These are phyloP conservation scores for Manihot esculenta DNA, from an alignment of 441 rosid species.

Conservation along the genomic window DNA sequence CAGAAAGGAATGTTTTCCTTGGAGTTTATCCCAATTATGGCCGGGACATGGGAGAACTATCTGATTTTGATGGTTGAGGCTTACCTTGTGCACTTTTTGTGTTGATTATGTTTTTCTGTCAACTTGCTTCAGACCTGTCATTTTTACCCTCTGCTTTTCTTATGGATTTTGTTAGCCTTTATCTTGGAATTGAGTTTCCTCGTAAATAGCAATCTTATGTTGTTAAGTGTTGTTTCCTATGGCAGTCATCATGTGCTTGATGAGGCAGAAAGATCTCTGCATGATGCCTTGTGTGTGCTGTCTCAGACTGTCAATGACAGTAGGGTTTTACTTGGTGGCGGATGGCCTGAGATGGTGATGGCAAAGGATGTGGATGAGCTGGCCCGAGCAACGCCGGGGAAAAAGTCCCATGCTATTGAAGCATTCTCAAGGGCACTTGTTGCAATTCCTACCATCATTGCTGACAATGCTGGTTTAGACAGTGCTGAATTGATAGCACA, in stretches of 20 bases:
- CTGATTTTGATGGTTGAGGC: too few relatives aligned
- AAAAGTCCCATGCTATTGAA: conserved; percentile 92
- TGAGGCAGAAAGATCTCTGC: conserved; percentile 97
- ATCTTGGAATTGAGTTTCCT: background rate
- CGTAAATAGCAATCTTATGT: background rate
- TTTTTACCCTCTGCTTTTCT: too few relatives aligned
- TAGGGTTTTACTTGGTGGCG: conserved; percentile 95
- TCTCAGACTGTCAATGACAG: conserved; percentile 95
- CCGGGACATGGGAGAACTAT: too few relatives aligned
- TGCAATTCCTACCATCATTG: conserved; percentile 88
- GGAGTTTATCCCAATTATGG: too few relatives aligned
- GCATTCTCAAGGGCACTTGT: conserved; percentile 86
- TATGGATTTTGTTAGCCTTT: background rate
- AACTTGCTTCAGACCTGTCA: too few relatives aligned
- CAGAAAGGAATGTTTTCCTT: too few relatives aligned
- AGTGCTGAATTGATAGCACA: conserved; percentile 88
- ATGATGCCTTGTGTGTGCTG: conserved; percentile 95
- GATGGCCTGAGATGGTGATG: conserved; percentile 99
- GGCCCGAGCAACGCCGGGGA: conserved; percentile 90
- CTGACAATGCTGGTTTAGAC: conserved; percentile 98
- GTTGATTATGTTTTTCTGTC: too few relatives aligned
- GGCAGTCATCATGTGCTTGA: conserved; percentile 94
- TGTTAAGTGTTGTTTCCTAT: conserved; percentile 14
- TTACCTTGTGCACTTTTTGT: too few relatives aligned
- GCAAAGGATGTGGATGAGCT: conserved; percentile 93